phyloP scores from a whole-genome alignment of 2,329 filamentous ascomycete genomes.

The Byssothecium circinans region DNA sequence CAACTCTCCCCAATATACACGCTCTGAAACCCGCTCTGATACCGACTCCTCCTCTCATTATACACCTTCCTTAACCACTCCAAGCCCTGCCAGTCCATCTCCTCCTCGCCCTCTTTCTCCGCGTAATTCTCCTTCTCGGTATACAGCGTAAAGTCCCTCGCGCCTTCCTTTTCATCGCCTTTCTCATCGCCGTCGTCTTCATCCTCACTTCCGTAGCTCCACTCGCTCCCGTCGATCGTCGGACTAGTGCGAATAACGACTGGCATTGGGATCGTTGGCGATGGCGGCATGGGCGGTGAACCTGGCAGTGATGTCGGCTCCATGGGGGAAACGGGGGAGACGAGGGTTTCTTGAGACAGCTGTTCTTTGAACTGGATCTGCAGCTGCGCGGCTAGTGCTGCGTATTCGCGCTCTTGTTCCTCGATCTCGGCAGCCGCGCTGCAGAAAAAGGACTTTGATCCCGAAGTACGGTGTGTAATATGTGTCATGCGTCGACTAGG shows the following conservation, averaged over 20 bases:
- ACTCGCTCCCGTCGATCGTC: neutral
- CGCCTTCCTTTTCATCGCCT: neutral
- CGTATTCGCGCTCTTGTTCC: neutral
- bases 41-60: slow-evolving; percentile 1
- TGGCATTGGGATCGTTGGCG: neutral
- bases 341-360: neutral
- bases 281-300: neutral
- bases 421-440: neutral
- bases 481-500: neutral
- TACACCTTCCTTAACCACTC: slow-evolving; percentile 12
- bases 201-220: neutral
- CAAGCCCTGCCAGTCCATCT: slow-evolving; percentile 14
- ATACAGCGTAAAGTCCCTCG: neutral
- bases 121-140: neutral
- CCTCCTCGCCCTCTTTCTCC: neutral
- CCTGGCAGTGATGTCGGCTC: neutral
- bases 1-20: neutral
- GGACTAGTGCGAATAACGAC: neutral
- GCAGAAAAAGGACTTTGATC: neutral
- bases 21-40: neutral
- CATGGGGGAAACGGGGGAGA: neutral
- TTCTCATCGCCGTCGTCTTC: neutral
- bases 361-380: neutral
- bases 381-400: neutral
- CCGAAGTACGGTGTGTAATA: neutral